Conservation (phyloP, 1,139 yeast genomes). For the Zhuliangozyma blackwelliae region DNA sequence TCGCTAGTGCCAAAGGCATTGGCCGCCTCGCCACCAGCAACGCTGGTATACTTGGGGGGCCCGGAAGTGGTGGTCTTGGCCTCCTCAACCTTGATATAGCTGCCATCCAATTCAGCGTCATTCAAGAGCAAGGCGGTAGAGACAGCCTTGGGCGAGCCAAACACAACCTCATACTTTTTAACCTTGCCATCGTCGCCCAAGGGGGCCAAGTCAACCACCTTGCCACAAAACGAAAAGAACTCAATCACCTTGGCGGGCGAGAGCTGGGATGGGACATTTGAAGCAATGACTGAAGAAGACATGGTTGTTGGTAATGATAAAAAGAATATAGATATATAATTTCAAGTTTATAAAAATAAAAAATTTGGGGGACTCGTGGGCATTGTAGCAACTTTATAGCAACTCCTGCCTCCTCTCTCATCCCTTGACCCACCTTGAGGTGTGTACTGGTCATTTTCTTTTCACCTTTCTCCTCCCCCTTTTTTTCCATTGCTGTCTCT, state of each 20-base stretch:
- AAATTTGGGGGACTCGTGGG: no score
- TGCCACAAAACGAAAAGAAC: slow-evolving; percentile 79
- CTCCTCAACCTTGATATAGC: slow-evolving; percentile 47
- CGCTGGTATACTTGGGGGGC: slow-evolving; percentile 12
- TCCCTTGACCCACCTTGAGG: no score
- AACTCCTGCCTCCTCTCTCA: no score
- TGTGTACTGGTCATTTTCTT: no score
- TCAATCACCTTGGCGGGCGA: slow-evolving; percentile 55
- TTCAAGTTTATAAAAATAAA: no score
- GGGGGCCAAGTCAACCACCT: slow-evolving; percentile 27
- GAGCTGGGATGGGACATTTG: slow-evolving; percentile 54
- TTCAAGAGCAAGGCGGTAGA: slow-evolving; percentile 69
- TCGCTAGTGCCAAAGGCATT: background rate
- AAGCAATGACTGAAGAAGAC: slow-evolving; percentile 48
- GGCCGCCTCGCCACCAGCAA: background rate
- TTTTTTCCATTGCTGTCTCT: no score
- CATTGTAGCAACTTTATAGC: no score
- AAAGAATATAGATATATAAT: background rate
- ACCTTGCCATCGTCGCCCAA: slow-evolving; percentile 15
- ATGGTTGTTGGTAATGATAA: background rate
- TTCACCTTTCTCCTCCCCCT: no score
- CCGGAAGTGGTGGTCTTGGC: slow-evolving; percentile 1
- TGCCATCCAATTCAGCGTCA: slow-evolving; percentile 70
- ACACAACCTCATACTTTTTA: slow-evolving; percentile 46
- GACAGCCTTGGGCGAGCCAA: slow-evolving; percentile 59